Percentiles rank a stretch among this genome's conserved stretches.
phyloP scores from a whole-genome alignment of 768 basidiomycete species.

The Fibroporia radiculosa region DNA sequence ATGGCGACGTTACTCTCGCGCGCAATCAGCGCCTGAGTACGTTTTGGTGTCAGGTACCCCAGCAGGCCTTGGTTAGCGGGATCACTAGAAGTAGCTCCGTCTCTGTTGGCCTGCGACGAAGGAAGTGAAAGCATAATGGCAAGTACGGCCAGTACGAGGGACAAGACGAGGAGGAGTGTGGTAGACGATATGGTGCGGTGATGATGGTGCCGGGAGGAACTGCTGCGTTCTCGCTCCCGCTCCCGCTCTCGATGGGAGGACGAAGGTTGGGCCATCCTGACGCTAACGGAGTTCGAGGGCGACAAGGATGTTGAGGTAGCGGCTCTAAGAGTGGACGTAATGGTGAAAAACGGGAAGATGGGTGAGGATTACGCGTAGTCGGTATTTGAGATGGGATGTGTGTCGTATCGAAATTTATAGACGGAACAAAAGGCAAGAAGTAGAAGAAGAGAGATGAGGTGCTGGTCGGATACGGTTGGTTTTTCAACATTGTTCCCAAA shows the following conservation, averaged over 20 bases:
- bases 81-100: conserved; percentile 28
- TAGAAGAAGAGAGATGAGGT: conserved; percentile 15
- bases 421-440: conserved; percentile 18
- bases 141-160: conserved; percentile 79
- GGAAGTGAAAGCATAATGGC: conserved; percentile 88
- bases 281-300: conserved; percentile 56
- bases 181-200: conserved; percentile 86
- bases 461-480: conserved; percentile 11
- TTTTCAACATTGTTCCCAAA: conserved; percentile 25
- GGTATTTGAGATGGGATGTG: conserved; percentile 10
- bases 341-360: conserved; percentile 27
- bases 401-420: conserved; percentile 18
- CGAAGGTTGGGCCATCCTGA: conserved; percentile 84
- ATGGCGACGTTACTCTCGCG: conserved; percentile 74
- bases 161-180: conserved; percentile 78
- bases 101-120: conserved; percentile 29
- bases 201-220: conserved; percentile 65
- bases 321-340: conserved; percentile 60
- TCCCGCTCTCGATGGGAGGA: conserved; percentile 70
- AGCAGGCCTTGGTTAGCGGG: conserved; percentile 46
- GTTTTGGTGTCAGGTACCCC: conserved; percentile 74
- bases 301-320: conserved; percentile 68
- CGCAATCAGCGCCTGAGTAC: conserved; percentile 70
- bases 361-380: conserved; percentile 15
- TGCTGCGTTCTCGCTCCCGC: conserved; percentile 41